A percentile compares a stretch with the other conserved stretches of the same genome.
phyloP scores from a whole-genome alignment of 1,284 basidiomycete genomes.

The Cutaneotrichosporon cavernicola region DNA sequence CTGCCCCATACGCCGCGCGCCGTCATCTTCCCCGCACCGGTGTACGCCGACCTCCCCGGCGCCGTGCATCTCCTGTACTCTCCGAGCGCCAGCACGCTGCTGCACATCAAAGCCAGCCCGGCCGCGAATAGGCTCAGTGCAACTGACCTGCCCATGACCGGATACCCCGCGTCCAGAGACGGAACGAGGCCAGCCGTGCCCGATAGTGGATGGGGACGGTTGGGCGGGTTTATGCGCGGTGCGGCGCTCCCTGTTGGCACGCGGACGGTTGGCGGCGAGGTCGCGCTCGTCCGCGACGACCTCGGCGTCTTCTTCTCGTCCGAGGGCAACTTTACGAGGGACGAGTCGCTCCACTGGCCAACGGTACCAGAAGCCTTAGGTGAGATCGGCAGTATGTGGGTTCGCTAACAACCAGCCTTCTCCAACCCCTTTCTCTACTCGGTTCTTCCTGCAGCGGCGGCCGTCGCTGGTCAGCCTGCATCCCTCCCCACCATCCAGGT shows the following conservation, averaged over 20 bases:
- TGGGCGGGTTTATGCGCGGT: constrained; percentile 50
- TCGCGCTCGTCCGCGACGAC: constrained; percentile 75
- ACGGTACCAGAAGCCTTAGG: constrained; percentile 77
- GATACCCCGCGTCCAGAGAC: constrained; percentile 19
- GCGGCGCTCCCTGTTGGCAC: constrained; percentile 65
- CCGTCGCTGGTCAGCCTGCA: constrained; percentile 28
- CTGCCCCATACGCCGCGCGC: constrained; percentile 79
- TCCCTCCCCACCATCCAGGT: constrained; percentile 68
- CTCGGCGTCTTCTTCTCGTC: constrained; percentile 69
- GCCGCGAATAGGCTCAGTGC: constrained; percentile 65
- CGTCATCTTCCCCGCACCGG: constrained; percentile 43
- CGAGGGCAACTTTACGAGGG: constrained; percentile 66
- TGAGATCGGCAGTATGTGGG: constrained; percentile 41
- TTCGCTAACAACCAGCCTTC: constrained; percentile 58
- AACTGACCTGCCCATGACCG: constrained; percentile 63
- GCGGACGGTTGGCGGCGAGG: constrained; percentile 64
- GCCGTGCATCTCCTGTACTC: constrained; percentile 63
- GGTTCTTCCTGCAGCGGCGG: constrained; percentile 60
- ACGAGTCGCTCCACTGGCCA: constrained; percentile 70
- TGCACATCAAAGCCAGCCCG: constrained; percentile 62
- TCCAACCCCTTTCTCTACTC: constrained; percentile 83
- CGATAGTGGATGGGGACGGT: constrained; percentile 13
- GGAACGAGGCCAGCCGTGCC: constrained; percentile 1
- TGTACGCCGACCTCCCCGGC: constrained; percentile 43
- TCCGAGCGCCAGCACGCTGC: constrained; percentile 68